Evolutionary conservation across 2,329 filamentous ascomycete genomes (phyloP), one percentile per base, ranked within the genome.

Genomic region (Aspergillus sp.): DNA sequence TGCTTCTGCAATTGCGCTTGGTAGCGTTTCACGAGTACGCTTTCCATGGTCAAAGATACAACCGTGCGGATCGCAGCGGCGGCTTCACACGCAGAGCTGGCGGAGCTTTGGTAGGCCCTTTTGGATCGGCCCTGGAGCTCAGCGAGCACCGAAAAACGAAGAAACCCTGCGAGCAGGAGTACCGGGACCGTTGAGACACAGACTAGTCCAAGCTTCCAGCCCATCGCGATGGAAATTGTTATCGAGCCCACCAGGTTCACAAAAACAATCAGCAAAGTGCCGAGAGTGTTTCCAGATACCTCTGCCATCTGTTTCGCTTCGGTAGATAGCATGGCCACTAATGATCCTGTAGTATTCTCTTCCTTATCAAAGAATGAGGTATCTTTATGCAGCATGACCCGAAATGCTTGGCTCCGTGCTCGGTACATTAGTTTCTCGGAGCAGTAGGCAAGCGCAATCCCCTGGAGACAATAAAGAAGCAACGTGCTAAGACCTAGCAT

Each of bases 351-450:
- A 5, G 49, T 53, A n/a, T 60, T 52, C 11, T 57, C 52, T 9
- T 58, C 58, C 23, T 59, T 57, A 40, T 68, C 63, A 45, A 66
- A 67, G 47, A 64, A 68, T 2, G 56, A 53, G 34, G 70, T 67
- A 32, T 67, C 64, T 36, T 68, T 62, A 4, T 58, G 55, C 2
- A 68, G 56, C 46, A 67, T 59, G 17, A 59, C 56, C 1, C 55
- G 55, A 46, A 64, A 70, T 29, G 58, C 58, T 38, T 78, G 80
- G 69, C 92, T 86, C 60, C 92, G 83, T 1, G 91, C 89, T 9
- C 90, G 84, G 66, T 89, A 88, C 48, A 96, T 81, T 19, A 97
- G 81, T 34, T 84, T 81, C 75, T 94, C 89, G n/a, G 89, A 91
- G 73, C 88, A 91, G 65, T 84, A 86, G 20, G 89, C 91, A 59